Evolutionary conservation across 1,284 basidiomycete species (phyloP).

Genomic region (Ganoderma leucocontextum): DNA sequence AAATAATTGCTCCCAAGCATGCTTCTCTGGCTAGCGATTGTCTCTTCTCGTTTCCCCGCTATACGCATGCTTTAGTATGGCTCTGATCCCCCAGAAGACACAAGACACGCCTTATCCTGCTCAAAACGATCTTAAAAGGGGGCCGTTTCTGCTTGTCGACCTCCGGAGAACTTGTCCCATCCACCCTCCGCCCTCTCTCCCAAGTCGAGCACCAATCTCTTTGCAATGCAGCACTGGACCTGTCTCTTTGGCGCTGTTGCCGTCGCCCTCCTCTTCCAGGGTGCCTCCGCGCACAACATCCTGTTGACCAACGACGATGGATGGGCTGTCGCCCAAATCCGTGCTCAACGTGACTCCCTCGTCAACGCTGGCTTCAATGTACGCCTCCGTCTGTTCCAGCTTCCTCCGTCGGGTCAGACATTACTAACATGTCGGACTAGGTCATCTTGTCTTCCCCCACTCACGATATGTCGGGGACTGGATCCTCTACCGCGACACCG

Average conservation of each 20-base stretch:
- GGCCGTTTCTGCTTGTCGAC: background rate
- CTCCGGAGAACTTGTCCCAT: background rate
- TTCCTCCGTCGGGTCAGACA: background rate
- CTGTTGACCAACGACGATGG: slow-evolving; percentile 59
- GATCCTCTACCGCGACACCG: slow-evolving; percentile 43
- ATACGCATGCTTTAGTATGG: background rate
- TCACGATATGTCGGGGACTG: slow-evolving; percentile 52
- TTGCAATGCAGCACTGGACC: slow-evolving; percentile 16
- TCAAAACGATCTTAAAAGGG: background rate
- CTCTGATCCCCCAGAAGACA: background rate
- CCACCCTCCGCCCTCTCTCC: background rate
- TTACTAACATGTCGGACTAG: slow-evolving; percentile 31
- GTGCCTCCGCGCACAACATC: slow-evolving; percentile 28
- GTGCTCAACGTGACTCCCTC: slow-evolving; percentile 52
- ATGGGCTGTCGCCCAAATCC: slow-evolving; percentile 60
- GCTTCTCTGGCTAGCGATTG: background rate
- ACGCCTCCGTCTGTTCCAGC: slow-evolving; percentile 18
- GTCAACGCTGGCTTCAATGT: slow-evolving; percentile 51
- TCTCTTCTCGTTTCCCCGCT: background rate
- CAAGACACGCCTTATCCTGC: too few relatives aligned
- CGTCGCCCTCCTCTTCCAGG: slow-evolving; percentile 4
- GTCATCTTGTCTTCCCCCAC: slow-evolving; percentile 51
- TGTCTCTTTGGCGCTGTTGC: slow-evolving; percentile 7
- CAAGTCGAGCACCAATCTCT: background rate
- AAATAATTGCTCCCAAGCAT: background rate